Conservation (phyloP, 2,329 filamentous ascomycete species). For the Cercospora sp. region DNA sequence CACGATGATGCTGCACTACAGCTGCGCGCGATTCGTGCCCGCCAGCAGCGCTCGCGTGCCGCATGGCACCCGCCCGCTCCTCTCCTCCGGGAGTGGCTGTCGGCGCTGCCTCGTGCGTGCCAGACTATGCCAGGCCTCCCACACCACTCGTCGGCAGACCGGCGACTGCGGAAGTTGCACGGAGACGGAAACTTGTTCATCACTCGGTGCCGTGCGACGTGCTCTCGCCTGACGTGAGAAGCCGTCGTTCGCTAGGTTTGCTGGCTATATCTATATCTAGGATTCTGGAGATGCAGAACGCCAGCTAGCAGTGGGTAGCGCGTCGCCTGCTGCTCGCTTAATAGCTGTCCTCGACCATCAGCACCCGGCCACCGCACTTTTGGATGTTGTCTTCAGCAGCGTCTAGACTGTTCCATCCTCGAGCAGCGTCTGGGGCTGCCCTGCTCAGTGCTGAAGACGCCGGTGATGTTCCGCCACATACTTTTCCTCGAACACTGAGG, state of each 20-base stretch:
- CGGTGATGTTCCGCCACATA: neutral
- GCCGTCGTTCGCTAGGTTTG: conserved; percentile 5
- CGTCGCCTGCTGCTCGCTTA: neutral
- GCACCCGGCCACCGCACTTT: neutral
- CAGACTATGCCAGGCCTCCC: neutral
- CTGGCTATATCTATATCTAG: neutral
- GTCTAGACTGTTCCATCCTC: neutral
- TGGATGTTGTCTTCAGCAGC: neutral
- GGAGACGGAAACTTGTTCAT: neutral
- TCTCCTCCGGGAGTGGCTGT: neutral
- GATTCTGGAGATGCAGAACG: neutral
- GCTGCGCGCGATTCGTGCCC: neutral
- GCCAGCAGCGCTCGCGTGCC: neutral
- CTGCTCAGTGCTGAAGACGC: neutral
- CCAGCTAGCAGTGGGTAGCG: neutral
- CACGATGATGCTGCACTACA: neutral
- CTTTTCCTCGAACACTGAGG: neutral
- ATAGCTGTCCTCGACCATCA: neutral
- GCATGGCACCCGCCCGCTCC: neutral
- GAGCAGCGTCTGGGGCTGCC: neutral
- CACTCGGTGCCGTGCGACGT: neutral
- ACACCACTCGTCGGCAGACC: neutral
- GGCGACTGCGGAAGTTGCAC: neutral
- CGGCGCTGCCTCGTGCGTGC: neutral
- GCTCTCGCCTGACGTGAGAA: neutral